Conservation (phyloP, 495 filamentous ascomycete genomes). For the Pyronema domesticum region DNA sequence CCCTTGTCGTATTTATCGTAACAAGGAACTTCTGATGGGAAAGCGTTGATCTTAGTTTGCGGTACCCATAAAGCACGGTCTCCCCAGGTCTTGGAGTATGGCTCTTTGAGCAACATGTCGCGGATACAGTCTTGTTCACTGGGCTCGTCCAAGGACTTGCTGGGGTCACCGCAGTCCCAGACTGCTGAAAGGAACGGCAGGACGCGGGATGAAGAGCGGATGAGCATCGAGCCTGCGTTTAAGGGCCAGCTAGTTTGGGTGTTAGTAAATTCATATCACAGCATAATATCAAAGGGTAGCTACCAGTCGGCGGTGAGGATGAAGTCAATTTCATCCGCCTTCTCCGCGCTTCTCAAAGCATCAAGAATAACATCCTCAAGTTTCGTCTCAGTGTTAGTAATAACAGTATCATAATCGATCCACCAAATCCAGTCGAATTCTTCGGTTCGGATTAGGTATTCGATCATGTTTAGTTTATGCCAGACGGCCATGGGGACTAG, state of each 20-base stretch:
- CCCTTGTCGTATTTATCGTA: conserved; percentile 13
- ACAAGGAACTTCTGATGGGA: conserved; percentile 23
- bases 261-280: neutral
- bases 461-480: conserved; percentile 6
- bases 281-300: neutral
- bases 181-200: conserved; percentile 15
- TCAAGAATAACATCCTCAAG: conserved; percentile 18
- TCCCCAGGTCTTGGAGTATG: neutral
- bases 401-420: conserved; percentile 19
- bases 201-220: conserved; percentile 14
- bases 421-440: conserved; percentile 27
- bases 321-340: conserved; percentile 9
- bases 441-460: conserved; percentile 3
- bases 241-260: conserved; percentile 17
- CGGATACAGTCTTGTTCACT: conserved; percentile 24
- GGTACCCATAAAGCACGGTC: conserved; percentile 12
- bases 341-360: conserved; percentile 9
- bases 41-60: conserved; percentile 24
- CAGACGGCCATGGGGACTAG: neutral
- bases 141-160: neutral
- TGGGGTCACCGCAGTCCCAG: conserved; percentile 8
- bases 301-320: conserved; percentile 14
- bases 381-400: conserved; percentile 10
- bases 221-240: conserved; percentile 24
- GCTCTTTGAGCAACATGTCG: neutral